Percentiles rank a stretch among this genome's conserved stretches.
phyloP scores from a whole-genome alignment of 176 grass and related monocot genomes.

The Eragrostis nindensis region DNA sequence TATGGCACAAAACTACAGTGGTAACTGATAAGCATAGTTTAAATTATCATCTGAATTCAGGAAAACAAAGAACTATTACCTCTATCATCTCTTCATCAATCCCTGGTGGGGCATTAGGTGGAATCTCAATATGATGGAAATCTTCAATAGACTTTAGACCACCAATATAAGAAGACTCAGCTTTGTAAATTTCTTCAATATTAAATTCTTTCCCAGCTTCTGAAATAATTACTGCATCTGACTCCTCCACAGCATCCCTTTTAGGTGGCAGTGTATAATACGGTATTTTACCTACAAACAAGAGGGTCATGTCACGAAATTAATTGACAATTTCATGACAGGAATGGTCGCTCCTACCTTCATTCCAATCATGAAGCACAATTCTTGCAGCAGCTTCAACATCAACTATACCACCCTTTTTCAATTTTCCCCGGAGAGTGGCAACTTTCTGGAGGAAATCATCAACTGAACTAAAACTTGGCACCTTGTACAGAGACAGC shows the following conservation, averaged over 20 bases:
- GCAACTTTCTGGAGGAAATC: slow-evolving; percentile 95
- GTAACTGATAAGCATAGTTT: background rate
- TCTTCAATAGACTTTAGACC: slow-evolving; percentile 80
- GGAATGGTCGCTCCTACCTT: slow-evolving; percentile 55
- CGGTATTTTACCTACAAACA: slow-evolving; percentile 85
- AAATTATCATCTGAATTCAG: background rate
- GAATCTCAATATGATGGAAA: slow-evolving; percentile 82
- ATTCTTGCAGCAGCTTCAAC: slow-evolving; percentile 88
- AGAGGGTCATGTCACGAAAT: slow-evolving; percentile 11
- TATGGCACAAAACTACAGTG: background rate
- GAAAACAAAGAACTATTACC: slow-evolving; percentile 35
- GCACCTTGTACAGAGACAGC: slow-evolving; percentile 84
- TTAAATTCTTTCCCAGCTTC: slow-evolving; percentile 80
- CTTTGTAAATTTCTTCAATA: slow-evolving; percentile 84
- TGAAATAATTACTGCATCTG: slow-evolving; percentile 66
- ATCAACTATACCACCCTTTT: slow-evolving; percentile 96
- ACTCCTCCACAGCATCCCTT: slow-evolving; percentile 51
- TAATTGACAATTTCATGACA: background rate
- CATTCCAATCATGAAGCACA: slow-evolving; percentile 98
- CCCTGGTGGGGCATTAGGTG: slow-evolving; percentile 57
- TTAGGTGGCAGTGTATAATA: slow-evolving; percentile 86
- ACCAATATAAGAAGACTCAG: slow-evolving; percentile 77
- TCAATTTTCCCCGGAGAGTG: slow-evolving; percentile 74
- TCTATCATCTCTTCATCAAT: slow-evolving; percentile 78
- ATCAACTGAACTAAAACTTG: slow-evolving; percentile 75